Percentiles rank a stretch among this genome's conserved stretches.
Evolutionary conservation across 495 filamentous ascomycete genomes (phyloP).

Genomic region (Clohesyomyces aquaticus): DNA sequence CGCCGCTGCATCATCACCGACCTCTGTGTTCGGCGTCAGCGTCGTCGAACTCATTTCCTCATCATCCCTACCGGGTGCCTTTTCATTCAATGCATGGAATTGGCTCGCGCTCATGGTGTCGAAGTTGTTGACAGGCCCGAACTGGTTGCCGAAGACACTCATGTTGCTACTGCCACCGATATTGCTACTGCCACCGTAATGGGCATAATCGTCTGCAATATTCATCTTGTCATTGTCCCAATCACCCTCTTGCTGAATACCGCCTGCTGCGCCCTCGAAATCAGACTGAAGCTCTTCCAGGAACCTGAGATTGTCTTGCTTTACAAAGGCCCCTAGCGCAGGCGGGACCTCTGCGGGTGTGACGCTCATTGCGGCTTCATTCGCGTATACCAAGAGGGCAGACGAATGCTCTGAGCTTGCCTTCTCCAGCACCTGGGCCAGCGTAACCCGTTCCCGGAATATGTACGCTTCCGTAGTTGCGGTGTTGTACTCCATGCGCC

Average conservation of each 20-base stretch:
- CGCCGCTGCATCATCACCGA: conserved; percentile 19
- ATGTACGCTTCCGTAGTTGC: conserved; percentile 18
- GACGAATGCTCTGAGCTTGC: conserved; percentile 26
- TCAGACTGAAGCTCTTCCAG: conserved; percentile 17
- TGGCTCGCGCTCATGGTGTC: conserved; percentile 11
- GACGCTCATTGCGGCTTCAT: conserved; percentile 22
- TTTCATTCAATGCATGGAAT: conserved; percentile 14
- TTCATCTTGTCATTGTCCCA: conserved; percentile 12
- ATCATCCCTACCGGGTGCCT: conserved; percentile 2
- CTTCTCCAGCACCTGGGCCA: conserved; percentile 24
- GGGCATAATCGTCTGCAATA: conserved; percentile 5
- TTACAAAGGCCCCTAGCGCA: conserved; percentile 26
- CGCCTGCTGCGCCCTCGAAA: background rate
- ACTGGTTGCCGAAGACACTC: background rate
- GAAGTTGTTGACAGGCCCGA: conserved; percentile 6
- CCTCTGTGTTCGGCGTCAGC: conserved; percentile 36
- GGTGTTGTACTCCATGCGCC: conserved; percentile 33
- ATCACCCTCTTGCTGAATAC: background rate
- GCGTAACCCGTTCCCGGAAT: conserved; percentile 13
- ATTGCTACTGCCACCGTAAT: background rate
- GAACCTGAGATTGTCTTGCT: conserved; percentile 31
- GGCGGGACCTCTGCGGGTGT: conserved; percentile 7
- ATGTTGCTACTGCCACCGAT: background rate
- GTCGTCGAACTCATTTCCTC: conserved; percentile 24
- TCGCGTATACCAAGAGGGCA: conserved; percentile 40